Base-by-base conservation (phyloP, 1,284 basidiomycete species). In the Prillingera fragicola region DNA sequence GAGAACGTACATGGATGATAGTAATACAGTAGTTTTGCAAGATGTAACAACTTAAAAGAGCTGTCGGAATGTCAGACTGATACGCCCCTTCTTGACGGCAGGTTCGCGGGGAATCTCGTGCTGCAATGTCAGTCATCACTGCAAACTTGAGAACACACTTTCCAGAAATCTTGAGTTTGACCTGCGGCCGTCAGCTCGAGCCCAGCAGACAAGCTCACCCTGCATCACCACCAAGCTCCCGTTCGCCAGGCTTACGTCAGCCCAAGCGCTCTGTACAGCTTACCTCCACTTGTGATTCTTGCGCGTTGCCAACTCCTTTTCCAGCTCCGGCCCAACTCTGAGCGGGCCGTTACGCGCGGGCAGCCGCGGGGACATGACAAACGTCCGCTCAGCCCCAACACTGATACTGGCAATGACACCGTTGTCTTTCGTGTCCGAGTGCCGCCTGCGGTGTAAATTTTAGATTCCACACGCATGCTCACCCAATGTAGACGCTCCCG, bases 201-300 rank as follows among this genome's bases (percentile, higher is more conserved):
- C n/a, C 19, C n/a, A 25, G 22, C 21, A 10, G 7, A 1, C 21
- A 38, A 25, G 36, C 55, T 68, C 54, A 29, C 76, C 76, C 48
- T 76, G 75, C 77, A 78, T 78, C 14, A 78, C 69, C 17, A 78
- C 55, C 33, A 79, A 48, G 39, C 75, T 76, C 1, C 77, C 77
- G 31, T 73, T 71, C 2, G 43, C 67, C 13, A 78, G 61, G 8
- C 65, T 65, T 38, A 18, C n/a, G 26, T 38, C 39, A 39, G 41
- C 37, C 21, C 23, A 33, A 28, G 14, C 22, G 18, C 3, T 12
- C 4, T 23, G 15, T 12, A 5, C 0, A 17, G 57, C 64, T 45
- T 39, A 67, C 42, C 41, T 61, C 68, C 69, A 73, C 17, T 57
- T 60, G 24, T 54, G 29, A 18, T 46, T 57, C 41, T 52, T 42